Evolutionary conservation across 352 stramenopile species (phyloP).

Genomic region (Phytophthora nicotianae): DNA sequence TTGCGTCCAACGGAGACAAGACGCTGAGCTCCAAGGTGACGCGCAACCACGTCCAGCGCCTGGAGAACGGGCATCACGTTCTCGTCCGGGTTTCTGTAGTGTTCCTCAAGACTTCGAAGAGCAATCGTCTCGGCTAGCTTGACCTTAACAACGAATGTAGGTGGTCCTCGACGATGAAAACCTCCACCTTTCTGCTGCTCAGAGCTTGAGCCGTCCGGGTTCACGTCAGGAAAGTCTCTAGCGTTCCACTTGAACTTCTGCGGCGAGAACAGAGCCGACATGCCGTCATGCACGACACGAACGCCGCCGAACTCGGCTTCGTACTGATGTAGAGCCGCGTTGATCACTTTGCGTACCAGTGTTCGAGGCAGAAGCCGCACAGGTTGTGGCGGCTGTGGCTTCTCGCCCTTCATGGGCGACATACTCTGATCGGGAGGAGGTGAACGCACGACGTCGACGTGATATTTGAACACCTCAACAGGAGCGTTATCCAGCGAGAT

Average conservation of each 20-base stretch:
- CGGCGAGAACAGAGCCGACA: constrained; percentile 58
- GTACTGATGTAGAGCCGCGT: constrained; percentile 45
- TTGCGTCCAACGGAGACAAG: constrained; percentile 68
- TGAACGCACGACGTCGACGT: constrained; percentile 55
- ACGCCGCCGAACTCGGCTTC: constrained; percentile 45
- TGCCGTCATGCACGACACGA: constrained; percentile 66
- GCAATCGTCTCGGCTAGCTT: constrained; percentile 61
- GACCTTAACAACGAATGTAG: constrained; percentile 65
- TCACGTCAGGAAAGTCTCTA: constrained; percentile 51
- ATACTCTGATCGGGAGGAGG: constrained; percentile 8
- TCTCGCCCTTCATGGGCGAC: constrained; percentile 32
- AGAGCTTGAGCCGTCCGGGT: constrained; percentile 38
- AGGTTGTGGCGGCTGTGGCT: constrained; percentile 41
- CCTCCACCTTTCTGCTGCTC: constrained; percentile 1
- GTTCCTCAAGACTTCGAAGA: constrained; percentile 39
- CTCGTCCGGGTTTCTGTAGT: constrained; percentile 53
- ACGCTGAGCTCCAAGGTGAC: constrained; percentile 55
- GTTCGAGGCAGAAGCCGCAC: constrained; percentile 42
- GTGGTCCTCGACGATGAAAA: constrained; percentile 19
- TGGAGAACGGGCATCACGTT: constrained; percentile 69
- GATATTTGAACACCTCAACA: constrained; percentile 72
- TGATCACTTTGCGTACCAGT: constrained; percentile 57
- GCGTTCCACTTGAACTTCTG: constrained; percentile 49
- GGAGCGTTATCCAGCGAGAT: constrained; percentile 45
- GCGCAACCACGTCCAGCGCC: constrained; percentile 64